Percentiles rank a stretch among this genome's conserved stretches.
phyloP scores from a whole-genome alignment of 805 yeast genomes.

The Candida ulmi region DNA sequence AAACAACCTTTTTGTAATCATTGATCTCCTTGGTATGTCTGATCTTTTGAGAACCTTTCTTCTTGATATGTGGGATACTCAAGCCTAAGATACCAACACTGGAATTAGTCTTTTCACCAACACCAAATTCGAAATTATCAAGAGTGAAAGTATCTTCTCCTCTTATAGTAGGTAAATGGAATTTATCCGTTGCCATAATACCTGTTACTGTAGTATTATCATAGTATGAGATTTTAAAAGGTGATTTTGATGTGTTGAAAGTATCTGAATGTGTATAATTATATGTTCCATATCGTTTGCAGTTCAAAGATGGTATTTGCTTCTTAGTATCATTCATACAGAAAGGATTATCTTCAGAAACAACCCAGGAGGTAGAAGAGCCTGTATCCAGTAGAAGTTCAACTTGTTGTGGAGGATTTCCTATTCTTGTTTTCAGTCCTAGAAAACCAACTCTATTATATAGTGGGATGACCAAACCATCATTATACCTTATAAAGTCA shows the following conservation, averaged over 20 bases:
- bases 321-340: slow-evolving; percentile 3
- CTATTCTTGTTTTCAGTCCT: slow-evolving; percentile 7
- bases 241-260: slow-evolving; percentile 15
- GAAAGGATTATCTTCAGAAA: slow-evolving; percentile 13
- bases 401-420: slow-evolving; percentile 20
- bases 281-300: slow-evolving; percentile 7
- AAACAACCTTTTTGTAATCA: background rate
- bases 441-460: slow-evolving; percentile 7
- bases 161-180: background rate
- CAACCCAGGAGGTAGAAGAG: slow-evolving; percentile 29
- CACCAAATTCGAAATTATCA: slow-evolving; percentile 27
- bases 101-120: slow-evolving; percentile 27
- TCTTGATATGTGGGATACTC: slow-evolving; percentile 21
- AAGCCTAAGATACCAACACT: slow-evolving; percentile 40
- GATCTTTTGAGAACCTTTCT: background rate
- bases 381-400: slow-evolving; percentile 31
- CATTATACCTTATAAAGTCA: background rate
- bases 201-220: slow-evolving; percentile 47
- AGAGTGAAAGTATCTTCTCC: slow-evolving; percentile 23
- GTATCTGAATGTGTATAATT: background rate
- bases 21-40: background rate
- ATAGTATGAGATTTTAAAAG: slow-evolving; percentile 37
- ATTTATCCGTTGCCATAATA: slow-evolving; percentile 39
- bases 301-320: background rate
- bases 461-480: slow-evolving; percentile 6